Base-by-base conservation (phyloP, 345 rosid species). In the Eucalyptus dawsonii region DNA sequence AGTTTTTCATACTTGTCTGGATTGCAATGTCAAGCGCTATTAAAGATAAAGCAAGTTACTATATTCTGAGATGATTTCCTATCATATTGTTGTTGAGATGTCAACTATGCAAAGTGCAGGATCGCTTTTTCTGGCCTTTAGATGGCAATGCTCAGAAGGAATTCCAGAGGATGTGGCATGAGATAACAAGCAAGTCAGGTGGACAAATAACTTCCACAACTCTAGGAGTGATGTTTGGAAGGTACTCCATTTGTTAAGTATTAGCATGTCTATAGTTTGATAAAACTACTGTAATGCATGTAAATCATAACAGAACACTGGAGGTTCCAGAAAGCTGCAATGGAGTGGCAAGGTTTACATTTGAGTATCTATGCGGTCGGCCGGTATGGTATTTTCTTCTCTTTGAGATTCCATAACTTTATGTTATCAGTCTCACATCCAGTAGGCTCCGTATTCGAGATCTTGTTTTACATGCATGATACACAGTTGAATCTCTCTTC, bases 151-250 rank as follows among this genome's bases (percentile, higher is more conserved):
- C 94, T 89, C 14, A 88, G 72, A 88, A 88, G 89, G 95, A 96
- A 91, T 94, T 95, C 87, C 96, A 96, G 93, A 93, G 90, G 88
- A 90, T 91, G 90, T 97, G 99, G 99, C 88, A 76, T 88, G 96
- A 94, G 89, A 92, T 95, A 88, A 96, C 95, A 60, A 91, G 89
- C 65, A 92, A 93, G 89, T 91, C 90, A 58, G 96, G 96, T 31
- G 95, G 96, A 89, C 91, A 93, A 90, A 93, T 97, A 90, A 94
- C 92, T 86, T 94, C 96, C 27, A 88, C 65, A 14, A 94, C 95
- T 42, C 92, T 97, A 60, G 96, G 95, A 37, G 97, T 97, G 87
- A 97, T 97, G 99, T 96, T 97, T 91, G 99, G 99, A 88, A 97
- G 99, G 99, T 97, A 94, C 37, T 86, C 90, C 21, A 88, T 45